Evolutionary conservation across 352 stramenopile genomes (phyloP).

Genomic region (Phytophthora rubi): DNA sequence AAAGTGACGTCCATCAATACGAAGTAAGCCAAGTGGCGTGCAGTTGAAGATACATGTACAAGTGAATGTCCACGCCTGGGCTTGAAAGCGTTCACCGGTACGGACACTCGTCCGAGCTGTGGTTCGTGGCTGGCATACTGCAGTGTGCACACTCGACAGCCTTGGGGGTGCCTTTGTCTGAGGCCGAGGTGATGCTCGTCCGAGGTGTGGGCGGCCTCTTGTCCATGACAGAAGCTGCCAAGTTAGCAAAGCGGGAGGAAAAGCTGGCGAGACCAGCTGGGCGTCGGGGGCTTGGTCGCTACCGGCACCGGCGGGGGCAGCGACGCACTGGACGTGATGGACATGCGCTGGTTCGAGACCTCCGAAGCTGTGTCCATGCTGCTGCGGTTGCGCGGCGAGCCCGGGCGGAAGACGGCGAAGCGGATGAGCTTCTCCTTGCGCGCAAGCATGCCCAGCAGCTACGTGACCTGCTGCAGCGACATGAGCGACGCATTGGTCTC

Average conservation of each 20-base stretch:
- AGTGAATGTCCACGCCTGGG: no score
- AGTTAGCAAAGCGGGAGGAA: conserved; percentile 64
- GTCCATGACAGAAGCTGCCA: conserved; percentile 59
- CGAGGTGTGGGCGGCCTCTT: conserved; percentile 53
- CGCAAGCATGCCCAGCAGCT: conserved; percentile 73
- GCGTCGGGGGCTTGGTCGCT: conserved; percentile 42
- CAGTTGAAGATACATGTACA: no score
- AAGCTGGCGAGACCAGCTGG: conserved; percentile 44
- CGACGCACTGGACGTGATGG: conserved; percentile 43
- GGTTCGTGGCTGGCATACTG: conserved; percentile 48
- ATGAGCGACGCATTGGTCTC: conserved; percentile 85
- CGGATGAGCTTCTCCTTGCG: conserved; percentile 85
- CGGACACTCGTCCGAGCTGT: conserved; percentile 58
- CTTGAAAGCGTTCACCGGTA: conserved; percentile 42
- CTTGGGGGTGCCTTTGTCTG: conserved; percentile 31
- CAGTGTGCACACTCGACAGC: conserved; percentile 54
- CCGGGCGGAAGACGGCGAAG: conserved; percentile 75
- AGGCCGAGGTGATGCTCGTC: conserved; percentile 29
- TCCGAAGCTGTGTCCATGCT: conserved; percentile 54
- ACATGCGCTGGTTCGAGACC: conserved; percentile 47
- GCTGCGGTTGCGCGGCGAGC: conserved; percentile 50
- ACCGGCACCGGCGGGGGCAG: conserved; percentile 46
- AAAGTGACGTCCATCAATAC: conserved; percentile 28
- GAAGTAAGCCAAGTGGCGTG: background rate
- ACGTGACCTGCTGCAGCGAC: conserved; percentile 74